Evolutionary conservation across 2,329 filamentous ascomycete species (phyloP).

Genomic region (Bipolaris bicolor): DNA sequence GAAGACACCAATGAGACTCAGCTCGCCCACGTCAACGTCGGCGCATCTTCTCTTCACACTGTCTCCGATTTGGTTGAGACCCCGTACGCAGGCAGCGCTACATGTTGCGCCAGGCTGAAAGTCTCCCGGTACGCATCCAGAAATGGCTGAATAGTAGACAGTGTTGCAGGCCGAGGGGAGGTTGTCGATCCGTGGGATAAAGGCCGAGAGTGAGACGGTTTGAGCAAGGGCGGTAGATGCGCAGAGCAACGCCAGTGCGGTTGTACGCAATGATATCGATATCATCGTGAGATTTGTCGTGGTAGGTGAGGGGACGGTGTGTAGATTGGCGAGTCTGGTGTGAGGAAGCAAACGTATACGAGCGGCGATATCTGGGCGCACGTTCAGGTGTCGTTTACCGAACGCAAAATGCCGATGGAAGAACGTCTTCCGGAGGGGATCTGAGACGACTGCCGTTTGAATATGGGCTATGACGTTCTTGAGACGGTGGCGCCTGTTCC

Average conservation of each 20-base stretch:
- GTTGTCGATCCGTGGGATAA: slow-evolving; percentile 51
- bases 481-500: slow-evolving; percentile 37
- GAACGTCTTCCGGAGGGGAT: slow-evolving; percentile 16
- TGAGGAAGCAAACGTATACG: slow-evolving; percentile 6
- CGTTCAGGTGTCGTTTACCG: slow-evolving; percentile 12
- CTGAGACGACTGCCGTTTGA: slow-evolving; percentile 39
- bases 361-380: slow-evolving; percentile 20
- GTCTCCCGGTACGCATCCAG: slow-evolving; percentile 50
- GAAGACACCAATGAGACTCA: slow-evolving; percentile 53
- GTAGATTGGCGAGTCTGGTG: slow-evolving; percentile 16
- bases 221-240: slow-evolving; percentile 32
- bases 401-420: slow-evolving; percentile 13
- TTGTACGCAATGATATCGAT: slow-evolving; percentile 19
- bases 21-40: slow-evolving; percentile 44
- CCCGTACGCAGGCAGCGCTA: slow-evolving; percentile 49
- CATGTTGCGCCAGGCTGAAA: slow-evolving; percentile 44
- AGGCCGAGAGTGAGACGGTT: slow-evolving; percentile 53
- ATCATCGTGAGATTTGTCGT: slow-evolving; percentile 31
- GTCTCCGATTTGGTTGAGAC: slow-evolving; percentile 45
- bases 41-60: slow-evolving; percentile 45
- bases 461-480: slow-evolving; percentile 23
- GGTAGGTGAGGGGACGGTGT: slow-evolving; percentile 12
- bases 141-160: slow-evolving; percentile 51
- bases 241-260: slow-evolving; percentile 31
- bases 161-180: slow-evolving; percentile 49